Evolutionary conservation across 805 yeast species (phyloP).

Genomic region (Blastobotrys chiropterorum): DNA sequence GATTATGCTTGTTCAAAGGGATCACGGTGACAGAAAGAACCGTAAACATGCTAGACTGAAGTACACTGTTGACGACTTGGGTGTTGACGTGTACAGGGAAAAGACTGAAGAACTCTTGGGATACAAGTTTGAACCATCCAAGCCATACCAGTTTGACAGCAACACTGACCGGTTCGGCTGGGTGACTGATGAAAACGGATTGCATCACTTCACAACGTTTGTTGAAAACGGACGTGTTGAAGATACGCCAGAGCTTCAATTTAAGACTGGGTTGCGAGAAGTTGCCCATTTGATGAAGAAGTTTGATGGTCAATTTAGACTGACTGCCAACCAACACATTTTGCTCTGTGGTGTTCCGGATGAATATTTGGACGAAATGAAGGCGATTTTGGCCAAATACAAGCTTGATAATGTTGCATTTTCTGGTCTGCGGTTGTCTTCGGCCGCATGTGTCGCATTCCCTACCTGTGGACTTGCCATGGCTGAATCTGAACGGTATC

Average conservation of each 20-base stretch:
- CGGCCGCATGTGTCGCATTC: conserved; percentile 96
- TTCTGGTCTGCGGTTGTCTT: conserved; percentile 79
- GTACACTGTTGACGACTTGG: conserved; percentile 92
- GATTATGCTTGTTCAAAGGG: conserved; percentile 91
- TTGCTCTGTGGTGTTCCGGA: conserved; percentile 68
- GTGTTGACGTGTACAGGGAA: conserved; percentile 72
- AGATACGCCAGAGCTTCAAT: conserved; percentile 84
- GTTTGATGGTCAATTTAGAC: conserved; percentile 74
- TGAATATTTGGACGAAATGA: conserved; percentile 55
- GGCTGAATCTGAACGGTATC: conserved; percentile 95
- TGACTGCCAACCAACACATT: conserved; percentile 95
- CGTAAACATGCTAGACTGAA: conserved; percentile 97
- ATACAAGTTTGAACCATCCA: conserved; percentile 60
- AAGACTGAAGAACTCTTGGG: conserved; percentile 85
- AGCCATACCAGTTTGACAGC: conserved; percentile 70
- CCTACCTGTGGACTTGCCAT: conserved; percentile 98
- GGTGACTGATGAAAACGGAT: conserved; percentile 71
- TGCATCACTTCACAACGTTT: conserved; percentile 87
- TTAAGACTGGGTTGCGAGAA: conserved; percentile 76
- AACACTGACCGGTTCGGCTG: conserved; percentile 92
- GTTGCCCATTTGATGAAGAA: conserved; percentile 65
- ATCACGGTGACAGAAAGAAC: conserved; percentile 88
- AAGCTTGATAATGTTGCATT: conserved; percentile 78
- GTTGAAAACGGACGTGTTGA: conserved; percentile 96
- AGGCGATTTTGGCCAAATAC: conserved; percentile 59